Base-by-base conservation (phyloP, 192 early-diverging fungal species). In the Podila epicladia region DNA sequence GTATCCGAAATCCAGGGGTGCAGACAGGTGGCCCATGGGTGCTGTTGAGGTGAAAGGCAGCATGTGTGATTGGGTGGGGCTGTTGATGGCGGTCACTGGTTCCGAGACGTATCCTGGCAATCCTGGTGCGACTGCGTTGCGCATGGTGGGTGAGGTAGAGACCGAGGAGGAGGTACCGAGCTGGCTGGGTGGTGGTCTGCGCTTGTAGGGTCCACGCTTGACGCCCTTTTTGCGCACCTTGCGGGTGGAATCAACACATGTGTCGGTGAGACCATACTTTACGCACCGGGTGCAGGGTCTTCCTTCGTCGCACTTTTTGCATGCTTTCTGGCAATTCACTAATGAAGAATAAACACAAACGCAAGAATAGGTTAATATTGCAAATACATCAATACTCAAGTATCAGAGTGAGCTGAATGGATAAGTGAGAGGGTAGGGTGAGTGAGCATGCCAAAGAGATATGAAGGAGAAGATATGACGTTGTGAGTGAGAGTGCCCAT, bases 271-370 rank as follows among this genome's bases (percentile, higher is more conserved):
- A 32, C 88, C 87, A 62, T 92, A 91, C 69, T 92, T 92, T 57
- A 93, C 74, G 73, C 97, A 98, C 8, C 96, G 89, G 73, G 83
- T 76, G 73, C 97, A 97, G 3, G 96, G 97, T 60, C 96, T 78
- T n/a, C 77, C 90, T 62, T 92, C 91, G 70, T 94, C 95, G 79
- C 97, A 97, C 82, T 96, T 97, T 82, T 98, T 98, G 83, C 95
- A 55, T 55, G 53, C 53, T 55, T 55, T 24, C n/a, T 55, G 20
- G 53, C 53, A 55, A 11, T 45, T 45, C 13, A 45, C 41, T 45
- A 45, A 45, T 45, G 41, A 45, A 45, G 41, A 15, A 45, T 45
- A 45, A 15, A 45, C 1, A 45, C 11, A 3, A 45, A 17, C 2
- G 41, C 41, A 15, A 45, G 41, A 17, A 45, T 37, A 37, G 35